A percentile compares a stretch with the other conserved stretches of the same genome.
Evolutionary conservation across 139 green algal species (phyloP).

Genomic region (Volvox reticuliferus): DNA sequence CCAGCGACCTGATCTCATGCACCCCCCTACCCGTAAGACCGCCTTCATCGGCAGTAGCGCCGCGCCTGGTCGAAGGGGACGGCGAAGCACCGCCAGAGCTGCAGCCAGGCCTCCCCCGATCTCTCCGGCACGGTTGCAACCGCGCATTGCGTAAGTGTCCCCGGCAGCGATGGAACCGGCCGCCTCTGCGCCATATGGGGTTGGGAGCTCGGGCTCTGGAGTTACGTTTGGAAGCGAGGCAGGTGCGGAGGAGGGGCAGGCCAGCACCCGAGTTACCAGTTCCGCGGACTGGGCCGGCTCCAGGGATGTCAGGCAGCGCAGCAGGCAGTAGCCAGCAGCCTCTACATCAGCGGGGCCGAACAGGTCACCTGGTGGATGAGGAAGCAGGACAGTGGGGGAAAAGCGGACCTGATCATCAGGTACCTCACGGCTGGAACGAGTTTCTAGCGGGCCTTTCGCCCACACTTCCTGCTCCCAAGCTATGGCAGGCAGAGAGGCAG

Average conservation of each 20-base stretch:
- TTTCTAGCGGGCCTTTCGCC: too few relatives aligned
- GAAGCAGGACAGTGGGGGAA: neutral
- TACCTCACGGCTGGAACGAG: too few relatives aligned
- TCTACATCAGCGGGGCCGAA: neutral
- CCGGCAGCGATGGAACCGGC: neutral
- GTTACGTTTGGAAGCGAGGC: too few relatives aligned
- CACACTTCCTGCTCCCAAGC: too few relatives aligned
- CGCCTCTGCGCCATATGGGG: too few relatives aligned
- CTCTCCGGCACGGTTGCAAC: neutral
- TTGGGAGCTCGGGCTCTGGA: too few relatives aligned
- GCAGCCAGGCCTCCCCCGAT: constrained; percentile 6
- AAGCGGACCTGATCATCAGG: too few relatives aligned
- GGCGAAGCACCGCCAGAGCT: neutral
- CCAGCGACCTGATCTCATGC: too few relatives aligned
- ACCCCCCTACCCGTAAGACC: neutral
- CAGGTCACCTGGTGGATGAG: neutral
- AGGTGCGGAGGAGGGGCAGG: neutral
- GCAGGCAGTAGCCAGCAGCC: neutral
- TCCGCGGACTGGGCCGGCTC: neutral
- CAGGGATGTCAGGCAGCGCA: constrained; percentile 11
- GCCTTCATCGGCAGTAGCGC: neutral
- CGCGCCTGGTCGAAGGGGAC: neutral
- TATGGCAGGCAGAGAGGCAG: too few relatives aligned
- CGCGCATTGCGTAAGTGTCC: neutral
- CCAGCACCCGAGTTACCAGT: neutral